Conservation (phyloP, 352 stramenopile species). For the Thalassiosira livingstoniorum region DNA sequence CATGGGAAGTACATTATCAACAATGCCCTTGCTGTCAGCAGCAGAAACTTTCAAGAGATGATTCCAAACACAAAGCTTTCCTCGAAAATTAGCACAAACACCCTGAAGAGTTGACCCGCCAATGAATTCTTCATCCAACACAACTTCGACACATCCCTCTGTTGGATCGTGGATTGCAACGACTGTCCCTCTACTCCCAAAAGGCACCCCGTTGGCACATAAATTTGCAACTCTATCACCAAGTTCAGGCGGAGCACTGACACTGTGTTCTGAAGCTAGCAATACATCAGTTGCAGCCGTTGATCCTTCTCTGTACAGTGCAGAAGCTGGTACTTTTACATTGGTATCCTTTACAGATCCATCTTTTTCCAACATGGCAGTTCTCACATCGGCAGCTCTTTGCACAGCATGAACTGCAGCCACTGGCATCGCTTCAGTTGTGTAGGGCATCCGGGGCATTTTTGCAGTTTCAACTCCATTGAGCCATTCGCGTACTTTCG, state of each 20-base stretch:
- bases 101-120: constrained; percentile 95
- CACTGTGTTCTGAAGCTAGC: constrained; percentile 74
- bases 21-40: constrained; percentile 72
- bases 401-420: constrained; percentile 94
- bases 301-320: constrained; percentile 81
- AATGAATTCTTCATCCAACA: constrained; percentile 97
- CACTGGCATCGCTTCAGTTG: constrained; percentile 92
- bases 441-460: constrained; percentile 92
- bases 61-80: constrained; percentile 94
- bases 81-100: constrained; percentile 93
- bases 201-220: constrained; percentile 93
- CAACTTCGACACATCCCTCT: constrained; percentile 95
- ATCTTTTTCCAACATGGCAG: constrained; percentile 74
- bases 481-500: constrained; percentile 93
- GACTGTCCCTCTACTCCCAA: constrained; percentile 97
- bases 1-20: constrained; percentile 77
- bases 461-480: constrained; percentile 91
- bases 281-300: constrained; percentile 80
- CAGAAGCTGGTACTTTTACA: constrained; percentile 81
- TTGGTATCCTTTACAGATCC: constrained; percentile 78
- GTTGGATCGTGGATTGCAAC: constrained; percentile 94
- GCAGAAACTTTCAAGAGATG: constrained; percentile 82
- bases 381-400: constrained; percentile 84
- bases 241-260: constrained; percentile 87
- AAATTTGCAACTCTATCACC: constrained; percentile 98